These are phyloP conservation scores for Ophiostoma ips DNA, from an alignment of 2,329 filamentous ascomycete species.

Conservation along the genomic window DNA sequence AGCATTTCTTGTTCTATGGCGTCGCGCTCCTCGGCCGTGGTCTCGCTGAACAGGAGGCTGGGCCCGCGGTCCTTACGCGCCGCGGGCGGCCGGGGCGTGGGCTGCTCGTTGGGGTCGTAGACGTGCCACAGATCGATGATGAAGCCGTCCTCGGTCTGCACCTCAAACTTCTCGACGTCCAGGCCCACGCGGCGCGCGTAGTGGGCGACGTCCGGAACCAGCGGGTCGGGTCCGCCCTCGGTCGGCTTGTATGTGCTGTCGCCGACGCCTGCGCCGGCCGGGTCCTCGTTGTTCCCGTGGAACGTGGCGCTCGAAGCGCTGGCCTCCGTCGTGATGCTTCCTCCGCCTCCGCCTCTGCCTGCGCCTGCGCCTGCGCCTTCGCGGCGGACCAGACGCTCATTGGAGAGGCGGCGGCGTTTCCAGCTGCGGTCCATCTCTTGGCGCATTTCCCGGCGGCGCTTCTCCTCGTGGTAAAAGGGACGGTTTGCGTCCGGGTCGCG, in stretches of 20 bases:
- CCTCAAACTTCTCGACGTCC: slow-evolving; percentile 68
- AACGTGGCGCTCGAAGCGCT: neutral
- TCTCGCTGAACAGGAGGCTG: slow-evolving; percentile 41
- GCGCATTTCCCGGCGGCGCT: slow-evolving; percentile 40
- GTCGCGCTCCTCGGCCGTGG: slow-evolving; percentile 13
- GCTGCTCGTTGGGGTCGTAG: slow-evolving; percentile 71
- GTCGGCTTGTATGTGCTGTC: slow-evolving; percentile 48
- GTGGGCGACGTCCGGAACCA: slow-evolving; percentile 68
- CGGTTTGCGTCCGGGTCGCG: slow-evolving; percentile 45
- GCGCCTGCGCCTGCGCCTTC: too few relatives aligned
- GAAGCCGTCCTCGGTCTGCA: slow-evolving; percentile 90
- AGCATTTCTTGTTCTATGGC: slow-evolving; percentile 8
- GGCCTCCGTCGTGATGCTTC: neutral
- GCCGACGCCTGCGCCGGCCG: slow-evolving; percentile 11
- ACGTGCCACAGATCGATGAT: slow-evolving; percentile 82
- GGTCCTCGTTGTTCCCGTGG: slow-evolving; percentile 27
- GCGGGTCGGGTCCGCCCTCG: slow-evolving; percentile 66
- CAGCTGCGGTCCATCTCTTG: slow-evolving; percentile 48
- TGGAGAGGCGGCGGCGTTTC: slow-evolving; percentile 29
- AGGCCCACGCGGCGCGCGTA: slow-evolving; percentile 81
- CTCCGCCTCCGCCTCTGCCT: too few relatives aligned
- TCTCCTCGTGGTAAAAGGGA: slow-evolving; percentile 63
- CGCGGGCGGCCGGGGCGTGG: slow-evolving; percentile 31
- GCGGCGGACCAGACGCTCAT: slow-evolving; percentile 19
- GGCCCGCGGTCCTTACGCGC: slow-evolving; percentile 44